Evolutionary conservation across 139 green algal genomes (phyloP), one percentile per base, ranked within the genome.

Genomic region (Micractinium conductrix): DNA sequence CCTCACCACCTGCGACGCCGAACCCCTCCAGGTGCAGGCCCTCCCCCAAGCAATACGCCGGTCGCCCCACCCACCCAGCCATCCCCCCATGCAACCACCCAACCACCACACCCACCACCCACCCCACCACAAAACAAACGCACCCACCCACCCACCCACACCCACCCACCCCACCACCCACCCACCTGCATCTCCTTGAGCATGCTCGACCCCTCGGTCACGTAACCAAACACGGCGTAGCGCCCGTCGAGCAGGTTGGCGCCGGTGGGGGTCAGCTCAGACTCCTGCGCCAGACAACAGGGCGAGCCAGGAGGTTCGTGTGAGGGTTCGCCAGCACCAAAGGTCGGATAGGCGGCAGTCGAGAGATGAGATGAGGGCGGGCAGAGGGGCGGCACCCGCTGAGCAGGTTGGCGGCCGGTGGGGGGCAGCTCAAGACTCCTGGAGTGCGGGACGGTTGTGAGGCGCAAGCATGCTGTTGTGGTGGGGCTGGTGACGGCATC

Each of bases 211-310:
- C 85, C 94, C 58, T 99, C 86, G 16, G 92, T 87, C 2, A 98
- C 91, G 87, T 99, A 99, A 1, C 97, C 96, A 93, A 99, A 99
- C 37, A 99, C 96, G 22, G 96, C 93, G 79, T 99, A 99, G 37
- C 96, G 91, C 9, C 97, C 97, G 80, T 99, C 97, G 71, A 99
- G 89, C 78, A 99, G 91, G 93, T 99, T 99, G 70, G 96, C 92
- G 24, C 94, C 94, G 1, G 93, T 96, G 26, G 97, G 97, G 16
- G 97, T 99, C 74, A 99, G 88, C 95, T 99, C 97, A 28, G 89
- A 96, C 91, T 99, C 97, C 87, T 91, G 88, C 81, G 78, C 21
- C n/a, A 35, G 53, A 63, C n/a, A 28, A 19, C 6, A n/a, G 30
- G 48, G 44, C 21, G 38, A 38, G 69, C 7, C 17, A n/a, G 37